Base-by-base conservation (phyloP, 1,284 basidiomycete genomes). In the Ceratobasidium sp. region DNA sequence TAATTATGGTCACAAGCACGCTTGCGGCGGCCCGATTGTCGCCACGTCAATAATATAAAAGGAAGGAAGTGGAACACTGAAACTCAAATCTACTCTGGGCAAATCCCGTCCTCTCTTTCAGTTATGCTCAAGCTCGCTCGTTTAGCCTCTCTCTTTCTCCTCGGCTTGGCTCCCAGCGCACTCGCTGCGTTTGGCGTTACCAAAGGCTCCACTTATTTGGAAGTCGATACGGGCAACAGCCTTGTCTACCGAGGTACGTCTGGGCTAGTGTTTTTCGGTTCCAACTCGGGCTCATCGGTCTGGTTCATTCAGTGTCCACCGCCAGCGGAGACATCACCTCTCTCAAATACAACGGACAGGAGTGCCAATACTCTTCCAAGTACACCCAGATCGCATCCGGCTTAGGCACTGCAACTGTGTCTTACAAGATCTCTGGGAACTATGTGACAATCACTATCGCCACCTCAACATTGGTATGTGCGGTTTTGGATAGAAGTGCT, bases 171-270 rank as follows among this genome's bases (percentile, higher is more conserved):
- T 48, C 8, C 57, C 69, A 17, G 45, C n/a, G 54, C 60, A 8
- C 50, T 59, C 11, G 75, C 75, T 8, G 67, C 75, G 22, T 76
- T 76, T 54, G 75, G 75, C 27, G 64, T 75, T 15, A 75, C 75
- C 36, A 63, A n/a, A 50, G 64, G 64, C 45, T 59, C 73, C 11
- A 54, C 44, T 36, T 72, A 54, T 19, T 47, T 65, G 9, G 63
- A 31, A 14, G 57, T 76, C 19, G 75, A 76, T 47, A 75, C 75
- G 31, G 73, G 56, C 22, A 22, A 36, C 17, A 45, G 47, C n/a
- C 71, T 76, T 17, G 66, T 71, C 1, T 76, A 71, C 50, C 57
- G 50, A 33, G 75, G 74, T 63, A 41, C 7, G 36, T 60, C n/a
- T n/a, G n/a, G n/a, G n/a, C n/a, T n/a, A n/a, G n/a, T n/a, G 36